Evolutionary conservation across 176 grass and related monocot genomes (phyloP).

Genomic region (Cenchrus fungigraminus): DNA sequence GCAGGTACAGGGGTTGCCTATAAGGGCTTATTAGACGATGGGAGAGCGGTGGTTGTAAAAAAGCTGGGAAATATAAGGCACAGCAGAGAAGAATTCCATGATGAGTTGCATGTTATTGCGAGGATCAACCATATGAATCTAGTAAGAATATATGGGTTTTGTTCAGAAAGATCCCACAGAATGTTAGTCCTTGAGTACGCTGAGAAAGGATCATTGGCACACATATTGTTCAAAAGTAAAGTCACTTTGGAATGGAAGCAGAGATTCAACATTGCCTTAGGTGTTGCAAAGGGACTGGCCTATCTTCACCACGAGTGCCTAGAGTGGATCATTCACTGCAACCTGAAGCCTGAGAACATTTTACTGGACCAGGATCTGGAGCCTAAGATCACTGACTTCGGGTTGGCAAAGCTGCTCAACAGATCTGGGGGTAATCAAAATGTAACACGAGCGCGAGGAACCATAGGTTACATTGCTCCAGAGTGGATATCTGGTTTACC

Average conservation of each 20-base stretch:
- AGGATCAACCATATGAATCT: constrained; percentile 63
- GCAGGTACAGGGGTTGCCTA: constrained; percentile 44
- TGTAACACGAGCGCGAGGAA: constrained; percentile 24
- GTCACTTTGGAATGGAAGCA: constrained; percentile 42
- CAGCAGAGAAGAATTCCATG: constrained; percentile 48
- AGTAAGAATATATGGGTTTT: constrained; percentile 52
- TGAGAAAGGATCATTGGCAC: constrained; percentile 48
- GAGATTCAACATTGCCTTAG: constrained; percentile 52
- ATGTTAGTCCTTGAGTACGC: constrained; percentile 52
- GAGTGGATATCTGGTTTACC: constrained; percentile 52
- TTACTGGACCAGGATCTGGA: constrained; percentile 45
- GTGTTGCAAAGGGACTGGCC: constrained; percentile 51
- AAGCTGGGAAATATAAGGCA: constrained; percentile 37
- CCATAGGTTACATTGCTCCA: constrained; percentile 54
- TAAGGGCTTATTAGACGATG: constrained; percentile 45
- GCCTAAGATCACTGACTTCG: constrained; percentile 56
- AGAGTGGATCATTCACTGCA: constrained; percentile 59
- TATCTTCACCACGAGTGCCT: constrained; percentile 63
- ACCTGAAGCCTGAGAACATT: constrained; percentile 55
- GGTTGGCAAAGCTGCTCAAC: constrained; percentile 46
- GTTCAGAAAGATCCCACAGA: constrained; percentile 53
- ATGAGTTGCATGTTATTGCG: constrained; percentile 46
- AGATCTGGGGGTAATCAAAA: constrained; percentile 32
- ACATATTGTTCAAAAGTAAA: constrained; percentile 32
- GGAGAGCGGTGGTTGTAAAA: constrained; percentile 30